Base-by-base conservation (phyloP, 176 grass and related monocot species). In the Avena insularis region DNA sequence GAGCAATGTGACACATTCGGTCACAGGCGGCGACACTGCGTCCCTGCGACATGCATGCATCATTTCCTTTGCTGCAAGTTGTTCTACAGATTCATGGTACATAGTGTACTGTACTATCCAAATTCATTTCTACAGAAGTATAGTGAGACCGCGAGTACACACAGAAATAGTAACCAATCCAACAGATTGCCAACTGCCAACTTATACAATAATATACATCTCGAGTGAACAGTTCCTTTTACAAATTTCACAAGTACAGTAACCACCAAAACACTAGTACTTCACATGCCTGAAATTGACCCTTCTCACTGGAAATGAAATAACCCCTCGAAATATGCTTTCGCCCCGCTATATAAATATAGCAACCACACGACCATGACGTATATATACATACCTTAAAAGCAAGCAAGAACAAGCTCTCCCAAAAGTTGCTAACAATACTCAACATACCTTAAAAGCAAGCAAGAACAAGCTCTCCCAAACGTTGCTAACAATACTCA, bases 221-320 rank as follows among this genome's bases (percentile, higher is more conserved):
- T 66, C 9, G 47, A 65, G 20, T 33, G 33, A 86, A 21, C 69
- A 77, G 11, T 35, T 33, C 56, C 56, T 67, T 56, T 6, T 67
- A 61, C 55, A 72, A 51, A 49, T 36, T 88, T 78, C 71, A 69
- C 50, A 71, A 33, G 66, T 38, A 10, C 8, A 4, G 3, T 69
- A 9, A 36, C 33, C 29, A 68, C 33, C 31, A 69, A 36, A 9
- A 69, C 31, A 16, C 2, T 67, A 35, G 6, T 43, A 43, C 5
- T 43, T 6, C 40, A 43, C 40, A 8, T 43, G 40, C 0, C 40
- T 43, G 7, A 43, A 43, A 61, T 61, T 38, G 65, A 19, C 33
- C 33, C 65, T 9, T 63, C 38, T 81, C 50, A 66, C 51, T 81
- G 61, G 4, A 70, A 38, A 82, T n/a, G 29, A 13, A 56, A 56